These are phyloP conservation scores for Telfairia occidentalis DNA, from an alignment of 331 rosid genomes.

Conservation along the genomic window DNA sequence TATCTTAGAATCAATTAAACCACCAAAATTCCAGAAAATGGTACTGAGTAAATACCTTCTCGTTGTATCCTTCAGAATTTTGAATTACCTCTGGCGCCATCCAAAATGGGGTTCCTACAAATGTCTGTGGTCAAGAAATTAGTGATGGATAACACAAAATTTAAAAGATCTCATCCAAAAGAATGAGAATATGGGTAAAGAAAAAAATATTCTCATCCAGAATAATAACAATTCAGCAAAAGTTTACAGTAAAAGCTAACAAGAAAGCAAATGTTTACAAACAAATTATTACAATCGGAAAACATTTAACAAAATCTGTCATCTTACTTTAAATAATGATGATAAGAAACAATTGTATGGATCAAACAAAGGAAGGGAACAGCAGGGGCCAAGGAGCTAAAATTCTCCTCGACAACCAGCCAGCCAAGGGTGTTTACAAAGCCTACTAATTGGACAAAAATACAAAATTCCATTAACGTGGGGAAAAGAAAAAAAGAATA, in stretches of 20 bases:
- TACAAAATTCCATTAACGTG: neutral
- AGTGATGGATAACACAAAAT: conserved; percentile 22
- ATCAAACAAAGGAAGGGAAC: neutral
- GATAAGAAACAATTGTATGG: neutral
- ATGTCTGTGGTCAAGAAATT: conserved; percentile 68
- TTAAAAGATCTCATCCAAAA: neutral
- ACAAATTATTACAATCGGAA: neutral
- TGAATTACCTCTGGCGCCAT: conserved; percentile 99
- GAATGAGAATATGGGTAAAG: neutral
- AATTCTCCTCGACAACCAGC: neutral
- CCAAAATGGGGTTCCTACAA: conserved; percentile 99
- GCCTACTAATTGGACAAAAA: neutral
- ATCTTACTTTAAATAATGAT: neutral
- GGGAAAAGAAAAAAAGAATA: neutral
- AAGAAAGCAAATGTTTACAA: neutral
- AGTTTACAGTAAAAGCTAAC: neutral
- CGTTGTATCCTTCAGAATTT: conserved; percentile 89
- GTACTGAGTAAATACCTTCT: conserved; percentile 51
- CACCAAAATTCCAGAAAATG: neutral
- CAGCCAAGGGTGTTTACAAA: neutral
- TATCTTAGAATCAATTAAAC: conserved; percentile 1
- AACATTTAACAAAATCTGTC: neutral
- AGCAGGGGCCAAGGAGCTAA: neutral
- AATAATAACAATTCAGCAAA: conserved; percentile 4
- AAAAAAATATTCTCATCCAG: neutral